These are phyloP conservation scores for Annulohypoxylon bovei DNA, from an alignment of 495 filamentous ascomycete genomes.

Conservation along the genomic window DNA sequence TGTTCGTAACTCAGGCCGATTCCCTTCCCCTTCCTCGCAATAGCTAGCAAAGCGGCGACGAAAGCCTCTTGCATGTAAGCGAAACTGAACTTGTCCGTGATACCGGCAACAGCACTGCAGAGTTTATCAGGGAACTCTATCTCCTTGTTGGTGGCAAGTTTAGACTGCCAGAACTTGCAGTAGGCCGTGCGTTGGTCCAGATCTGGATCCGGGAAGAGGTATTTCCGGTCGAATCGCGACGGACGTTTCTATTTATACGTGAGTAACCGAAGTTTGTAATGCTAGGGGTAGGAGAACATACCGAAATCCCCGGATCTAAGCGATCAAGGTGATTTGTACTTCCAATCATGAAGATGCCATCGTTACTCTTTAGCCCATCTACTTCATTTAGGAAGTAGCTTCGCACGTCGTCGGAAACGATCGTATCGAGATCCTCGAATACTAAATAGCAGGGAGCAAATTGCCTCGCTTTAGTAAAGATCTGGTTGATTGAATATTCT, in stretches of 20 bases:
- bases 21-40: background rate
- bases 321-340: constrained; percentile 7
- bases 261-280: background rate
- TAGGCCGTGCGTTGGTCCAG: background rate
- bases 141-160: background rate
- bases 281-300: background rate
- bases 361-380: constrained; percentile 2
- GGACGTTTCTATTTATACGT: background rate
- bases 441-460: background rate
- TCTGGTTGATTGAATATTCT: background rate
- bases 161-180: constrained; percentile 9
- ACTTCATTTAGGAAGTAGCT: constrained; percentile 8
- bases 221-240: constrained; percentile 2
- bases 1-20: background rate
- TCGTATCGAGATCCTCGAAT: background rate
- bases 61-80: constrained; percentile 10
- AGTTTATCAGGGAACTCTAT: constrained; percentile 3
- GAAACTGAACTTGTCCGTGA: background rate
- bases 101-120: background rate
- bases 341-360: constrained; percentile 8
- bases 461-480: background rate
- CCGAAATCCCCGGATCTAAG: background rate
- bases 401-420: constrained; percentile 1
- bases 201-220: background rate
- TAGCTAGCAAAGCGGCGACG: background rate